Conservation (phyloP, 768 basidiomycete species). For the Suillus occidentalis region DNA sequence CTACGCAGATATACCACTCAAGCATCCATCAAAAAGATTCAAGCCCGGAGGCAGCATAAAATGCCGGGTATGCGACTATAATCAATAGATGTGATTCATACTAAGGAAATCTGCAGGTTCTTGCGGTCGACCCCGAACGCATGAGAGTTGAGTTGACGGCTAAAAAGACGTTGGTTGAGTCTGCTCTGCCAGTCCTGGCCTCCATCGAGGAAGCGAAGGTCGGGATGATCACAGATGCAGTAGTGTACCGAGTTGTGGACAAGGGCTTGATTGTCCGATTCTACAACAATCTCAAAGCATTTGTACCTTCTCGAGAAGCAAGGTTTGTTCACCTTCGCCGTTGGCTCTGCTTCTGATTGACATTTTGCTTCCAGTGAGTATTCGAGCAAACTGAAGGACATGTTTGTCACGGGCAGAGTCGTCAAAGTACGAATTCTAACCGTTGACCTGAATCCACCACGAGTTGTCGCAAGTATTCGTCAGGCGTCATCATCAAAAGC, state of each 20-base stretch:
- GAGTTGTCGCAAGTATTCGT: slow-evolving; percentile 83
- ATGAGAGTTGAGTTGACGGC: slow-evolving; percentile 85
- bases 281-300: slow-evolving; percentile 84
- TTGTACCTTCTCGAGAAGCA: slow-evolving; percentile 78
- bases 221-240: slow-evolving; percentile 76
- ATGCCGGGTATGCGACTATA: slow-evolving; percentile 62
- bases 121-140: slow-evolving; percentile 77
- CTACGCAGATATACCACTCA: slow-evolving; percentile 90
- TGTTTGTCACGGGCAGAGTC: slow-evolving; percentile 79
- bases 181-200: slow-evolving; percentile 68
- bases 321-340: slow-evolving; percentile 50
- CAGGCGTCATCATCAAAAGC: slow-evolving; percentile 63
- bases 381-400: slow-evolving; percentile 68
- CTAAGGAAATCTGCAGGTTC: slow-evolving; percentile 39
- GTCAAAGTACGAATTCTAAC: slow-evolving; percentile 80
- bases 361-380: slow-evolving; percentile 29
- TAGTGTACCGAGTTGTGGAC: slow-evolving; percentile 79
- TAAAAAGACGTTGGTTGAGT: slow-evolving; percentile 87
- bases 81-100: slow-evolving; percentile 34
- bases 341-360: neutral
- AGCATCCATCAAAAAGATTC: slow-evolving; percentile 67
- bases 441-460: slow-evolving; percentile 54
- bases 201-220: slow-evolving; percentile 64
- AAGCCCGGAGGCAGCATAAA: slow-evolving; percentile 80
- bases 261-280: slow-evolving; percentile 86